Percentiles rank a stretch among this genome's conserved stretches.
Conservation (phyloP, 768 basidiomycete species). For the Lentinus brumalis region DNA sequence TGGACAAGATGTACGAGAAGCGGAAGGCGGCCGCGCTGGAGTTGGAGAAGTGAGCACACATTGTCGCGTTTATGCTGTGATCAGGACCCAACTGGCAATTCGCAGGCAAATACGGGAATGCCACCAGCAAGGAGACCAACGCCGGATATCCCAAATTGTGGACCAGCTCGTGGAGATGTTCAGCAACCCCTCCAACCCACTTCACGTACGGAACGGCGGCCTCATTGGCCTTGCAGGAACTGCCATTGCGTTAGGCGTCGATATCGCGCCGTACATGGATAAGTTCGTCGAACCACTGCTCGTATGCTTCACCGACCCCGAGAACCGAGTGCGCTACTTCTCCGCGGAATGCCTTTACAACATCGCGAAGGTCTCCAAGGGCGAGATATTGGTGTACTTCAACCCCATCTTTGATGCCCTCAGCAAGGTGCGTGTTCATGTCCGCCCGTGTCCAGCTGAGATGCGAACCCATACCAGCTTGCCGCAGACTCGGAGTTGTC, state of each 20-base stretch:
- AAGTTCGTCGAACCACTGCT: constrained; percentile 89
- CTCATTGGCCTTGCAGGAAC: constrained; percentile 95
- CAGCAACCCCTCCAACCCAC: constrained; percentile 74
- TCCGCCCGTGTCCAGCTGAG: constrained; percentile 15
- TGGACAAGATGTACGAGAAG: constrained; percentile 96
- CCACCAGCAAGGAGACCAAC: constrained; percentile 77
- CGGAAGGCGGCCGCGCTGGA: constrained; percentile 94
- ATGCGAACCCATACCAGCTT: constrained; percentile 54
- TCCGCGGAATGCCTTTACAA: constrained; percentile 98
- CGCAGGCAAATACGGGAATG: constrained; percentile 83
- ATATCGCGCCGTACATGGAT: constrained; percentile 92
- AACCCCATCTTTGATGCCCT: constrained; percentile 98
- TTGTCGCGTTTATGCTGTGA: neutral
- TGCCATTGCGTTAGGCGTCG: constrained; percentile 94
- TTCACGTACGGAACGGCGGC: constrained; percentile 92
- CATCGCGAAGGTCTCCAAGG: constrained; percentile 96
- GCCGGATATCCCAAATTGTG: constrained; percentile 83
- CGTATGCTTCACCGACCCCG: constrained; percentile 89
- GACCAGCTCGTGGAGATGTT: constrained; percentile 97
- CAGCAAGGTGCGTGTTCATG: constrained; percentile 71
- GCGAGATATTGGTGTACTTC: constrained; percentile 95
- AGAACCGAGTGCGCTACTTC: constrained; percentile 95
- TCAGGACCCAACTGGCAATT: neutral
- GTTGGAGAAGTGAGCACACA: constrained; percentile 76
- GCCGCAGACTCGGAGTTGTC: constrained; percentile 94